Evolutionary conservation across 2,329 filamentous ascomycete species (phyloP).

Genomic region (Dryadomyces quercivorus): DNA sequence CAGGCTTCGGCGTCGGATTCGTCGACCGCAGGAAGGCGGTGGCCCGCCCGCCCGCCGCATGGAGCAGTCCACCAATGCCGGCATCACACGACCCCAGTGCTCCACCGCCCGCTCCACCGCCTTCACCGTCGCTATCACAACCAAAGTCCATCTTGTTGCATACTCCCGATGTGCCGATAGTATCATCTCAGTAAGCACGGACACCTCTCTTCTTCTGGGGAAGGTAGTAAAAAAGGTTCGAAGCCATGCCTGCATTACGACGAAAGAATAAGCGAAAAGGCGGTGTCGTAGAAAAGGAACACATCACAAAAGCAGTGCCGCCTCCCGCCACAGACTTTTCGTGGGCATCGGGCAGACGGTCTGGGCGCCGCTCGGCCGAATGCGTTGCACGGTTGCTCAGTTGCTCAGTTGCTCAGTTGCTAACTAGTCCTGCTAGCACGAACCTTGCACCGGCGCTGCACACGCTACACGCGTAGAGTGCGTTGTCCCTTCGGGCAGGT

Average conservation of each 20-base stretch:
- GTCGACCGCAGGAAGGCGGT: background rate
- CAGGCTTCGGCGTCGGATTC: too few relatives aligned
- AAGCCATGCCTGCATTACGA: background rate
- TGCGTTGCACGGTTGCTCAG: too few relatives aligned
- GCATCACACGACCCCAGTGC: background rate
- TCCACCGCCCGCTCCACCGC: background rate
- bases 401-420: too few relatives aligned
- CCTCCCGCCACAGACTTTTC: too few relatives aligned
- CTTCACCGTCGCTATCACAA: background rate
- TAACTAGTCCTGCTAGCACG: too few relatives aligned
- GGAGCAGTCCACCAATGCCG: background rate
- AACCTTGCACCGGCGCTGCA: too few relatives aligned
- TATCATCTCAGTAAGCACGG: too few relatives aligned
- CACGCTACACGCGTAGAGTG: too few relatives aligned
- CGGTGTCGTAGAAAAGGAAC: background rate
- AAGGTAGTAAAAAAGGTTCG: background rate
- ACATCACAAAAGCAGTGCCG: too few relatives aligned
- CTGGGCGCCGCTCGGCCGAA: too few relatives aligned
- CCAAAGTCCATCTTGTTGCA: background rate
- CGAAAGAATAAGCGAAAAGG: background rate
- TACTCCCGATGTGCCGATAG: background rate
- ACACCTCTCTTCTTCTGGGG: background rate
- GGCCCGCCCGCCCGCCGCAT: background rate
- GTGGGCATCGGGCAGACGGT: too few relatives aligned
- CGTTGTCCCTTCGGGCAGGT: too few relatives aligned